Percentiles rank a stretch among this genome's conserved stretches.
Conservation (phyloP, 352 stramenopile species). For the Phytophthora uliginosa region DNA sequence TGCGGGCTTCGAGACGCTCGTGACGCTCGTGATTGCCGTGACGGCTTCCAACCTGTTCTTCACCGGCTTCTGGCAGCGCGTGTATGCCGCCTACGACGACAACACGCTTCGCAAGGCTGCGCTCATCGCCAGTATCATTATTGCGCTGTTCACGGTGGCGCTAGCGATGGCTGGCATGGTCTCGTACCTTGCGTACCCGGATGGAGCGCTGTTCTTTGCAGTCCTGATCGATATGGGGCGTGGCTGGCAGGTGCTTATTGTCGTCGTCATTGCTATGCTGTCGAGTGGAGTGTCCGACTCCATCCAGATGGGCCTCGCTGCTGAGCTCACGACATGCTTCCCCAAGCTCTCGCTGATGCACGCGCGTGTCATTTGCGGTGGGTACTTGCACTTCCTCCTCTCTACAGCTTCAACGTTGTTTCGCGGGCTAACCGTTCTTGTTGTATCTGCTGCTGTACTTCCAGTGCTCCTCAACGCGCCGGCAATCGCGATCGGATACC, state of each 20-base stretch:
- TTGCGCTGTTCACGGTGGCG: constrained; percentile 69
- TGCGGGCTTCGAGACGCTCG: constrained; percentile 65
- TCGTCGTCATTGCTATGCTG: constrained; percentile 69
- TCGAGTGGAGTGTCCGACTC: constrained; percentile 65
- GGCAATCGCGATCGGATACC: constrained; percentile 69
- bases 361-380: constrained; percentile 47
- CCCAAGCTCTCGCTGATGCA: constrained; percentile 55
- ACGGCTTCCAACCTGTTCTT: constrained; percentile 74
- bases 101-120: constrained; percentile 49
- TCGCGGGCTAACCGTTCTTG: not conserved
- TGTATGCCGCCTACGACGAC: constrained; percentile 62
- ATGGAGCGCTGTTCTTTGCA: constrained; percentile 65
- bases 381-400: not conserved
- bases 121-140: constrained; percentile 47
- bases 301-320: constrained; percentile 78
- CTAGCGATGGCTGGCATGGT: constrained; percentile 72
- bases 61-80: constrained; percentile 79
- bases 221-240: constrained; percentile 71
- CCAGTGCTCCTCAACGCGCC: constrained; percentile 66
- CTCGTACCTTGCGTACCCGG: constrained; percentile 60
- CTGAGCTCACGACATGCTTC: constrained; percentile 77
- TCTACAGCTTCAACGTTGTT: not conserved
- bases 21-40: constrained; percentile 72
- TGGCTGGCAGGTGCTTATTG: constrained; percentile 68
- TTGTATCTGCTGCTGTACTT: not conserved